Evolutionary conservation across 129 eudicot genomes (phyloP), one percentile per base, ranked within the genome.

Genomic region (Erigeron canadensis): DNA sequence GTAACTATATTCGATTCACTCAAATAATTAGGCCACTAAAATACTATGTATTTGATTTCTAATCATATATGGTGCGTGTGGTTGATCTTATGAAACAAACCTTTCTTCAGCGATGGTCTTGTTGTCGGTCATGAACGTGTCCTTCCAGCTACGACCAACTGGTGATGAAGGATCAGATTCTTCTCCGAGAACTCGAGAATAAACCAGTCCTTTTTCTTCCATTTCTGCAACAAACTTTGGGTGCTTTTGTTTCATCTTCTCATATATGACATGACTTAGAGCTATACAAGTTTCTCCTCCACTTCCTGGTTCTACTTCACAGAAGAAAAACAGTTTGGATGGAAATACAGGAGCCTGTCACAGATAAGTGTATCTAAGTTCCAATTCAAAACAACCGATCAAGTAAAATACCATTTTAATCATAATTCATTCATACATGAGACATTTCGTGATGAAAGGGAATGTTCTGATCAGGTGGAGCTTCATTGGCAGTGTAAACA

Each of bases 401-500:
- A 12, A 47, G 15, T 47, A 15, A 41, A 17, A 22, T 45, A 7
- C 16, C 6, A 13, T 48, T 11, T 13, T n/a, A 48, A 10, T 48
- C 38, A 10, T 55, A 6, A 9, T 2, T 5, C 9, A 0, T 16
- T 16, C 34, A 5, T 19, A 17, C 38, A 3, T 56, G 19, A 19
- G 62, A 23, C 38, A 56, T 56, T 56, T 8, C 13, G 62, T 56
- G 62, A 3, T 19, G 62, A 10, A 56, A 56, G 8, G 62, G 12
- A 8, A 19, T 19, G 8, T 55, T 22, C 4, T 21, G 63, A 57
- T 57, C 63, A 48, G 93, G 93, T 0, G 96, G 96, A 16, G 88
- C 74, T 62, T 89, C 93, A 48, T 89, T 86, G 12, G 96, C 94
- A 0, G 94, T 90, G 68, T 76, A 90, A 43, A 86, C 96, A 38